Conservation (phyloP, 2,329 filamentous ascomycete genomes). For the Paraphaeosphaeria sporulosa region DNA sequence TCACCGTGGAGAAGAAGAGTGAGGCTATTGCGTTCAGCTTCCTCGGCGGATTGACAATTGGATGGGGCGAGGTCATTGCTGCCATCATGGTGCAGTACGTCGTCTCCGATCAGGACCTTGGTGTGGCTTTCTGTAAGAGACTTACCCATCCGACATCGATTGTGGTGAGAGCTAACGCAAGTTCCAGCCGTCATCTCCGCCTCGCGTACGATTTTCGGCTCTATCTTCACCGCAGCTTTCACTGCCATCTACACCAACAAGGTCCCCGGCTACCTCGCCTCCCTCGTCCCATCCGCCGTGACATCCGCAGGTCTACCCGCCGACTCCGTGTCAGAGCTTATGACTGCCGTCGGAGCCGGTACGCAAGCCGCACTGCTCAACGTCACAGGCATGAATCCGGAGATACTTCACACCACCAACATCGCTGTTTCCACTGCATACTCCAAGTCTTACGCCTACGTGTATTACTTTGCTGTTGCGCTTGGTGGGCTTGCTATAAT, state of each 20-base stretch:
- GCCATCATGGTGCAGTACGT: conserved; percentile 25
- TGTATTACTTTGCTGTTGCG: conserved; percentile 31
- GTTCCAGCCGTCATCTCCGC: conserved; percentile 22
- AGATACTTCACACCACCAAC: conserved; percentile 22
- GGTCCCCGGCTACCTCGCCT: conserved; percentile 25
- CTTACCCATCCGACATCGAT: neutral
- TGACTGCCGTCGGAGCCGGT: conserved; percentile 22
- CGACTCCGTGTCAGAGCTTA: conserved; percentile 22
- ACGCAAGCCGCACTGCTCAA: conserved; percentile 19
- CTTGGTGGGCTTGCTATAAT: conserved; percentile 23
- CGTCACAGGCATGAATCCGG: conserved; percentile 16
- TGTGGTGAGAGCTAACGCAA: neutral
- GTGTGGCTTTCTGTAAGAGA: conserved; percentile 25
- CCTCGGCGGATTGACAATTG: conserved; percentile 24
- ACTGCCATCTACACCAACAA: conserved; percentile 34
- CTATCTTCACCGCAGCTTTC: conserved; percentile 27
- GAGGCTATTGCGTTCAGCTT: conserved; percentile 24
- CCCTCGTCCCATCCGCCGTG: conserved; percentile 18
- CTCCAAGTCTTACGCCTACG: conserved; percentile 28
- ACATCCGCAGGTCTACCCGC: conserved; percentile 24
- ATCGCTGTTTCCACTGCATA: conserved; percentile 24
- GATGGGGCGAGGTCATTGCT: conserved; percentile 25
- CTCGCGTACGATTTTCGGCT: conserved; percentile 26
- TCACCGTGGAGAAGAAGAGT: conserved; percentile 18
- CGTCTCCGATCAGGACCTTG: conserved; percentile 22